A percentile compares a stretch with the other conserved stretches of the same genome.
Conservation (phyloP, 495 filamentous ascomycete genomes). For the Bombardia bombarda region DNA sequence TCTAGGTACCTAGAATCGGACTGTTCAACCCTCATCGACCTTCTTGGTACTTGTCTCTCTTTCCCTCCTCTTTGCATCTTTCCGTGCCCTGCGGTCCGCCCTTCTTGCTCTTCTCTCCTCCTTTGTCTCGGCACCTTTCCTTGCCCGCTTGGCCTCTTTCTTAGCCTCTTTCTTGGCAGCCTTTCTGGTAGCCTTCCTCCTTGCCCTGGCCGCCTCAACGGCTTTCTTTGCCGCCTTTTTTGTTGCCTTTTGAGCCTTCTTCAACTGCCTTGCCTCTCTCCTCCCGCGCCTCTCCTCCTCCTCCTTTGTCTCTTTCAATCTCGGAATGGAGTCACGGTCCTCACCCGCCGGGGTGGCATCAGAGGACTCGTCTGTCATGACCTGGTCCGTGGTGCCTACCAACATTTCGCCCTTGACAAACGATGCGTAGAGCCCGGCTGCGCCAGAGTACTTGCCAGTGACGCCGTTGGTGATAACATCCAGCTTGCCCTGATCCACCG, state of each 20-base stretch:
- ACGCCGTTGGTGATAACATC: slow-evolving; percentile 38
- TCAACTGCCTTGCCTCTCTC: slow-evolving; percentile 23
- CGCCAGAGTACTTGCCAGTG: slow-evolving; percentile 36
- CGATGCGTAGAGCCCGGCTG: slow-evolving; percentile 63
- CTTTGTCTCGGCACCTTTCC: slow-evolving; percentile 26
- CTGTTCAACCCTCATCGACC: background rate
- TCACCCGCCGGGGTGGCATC: slow-evolving; percentile 3
- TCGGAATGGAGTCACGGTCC: background rate
- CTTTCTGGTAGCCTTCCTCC: slow-evolving; percentile 8
- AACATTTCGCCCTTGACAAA: slow-evolving; percentile 73
- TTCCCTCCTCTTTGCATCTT: slow-evolving; percentile 31
- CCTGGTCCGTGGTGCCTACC: slow-evolving; percentile 45
- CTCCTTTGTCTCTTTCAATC: slow-evolving; percentile 24
- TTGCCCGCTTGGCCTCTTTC: slow-evolving; percentile 14
- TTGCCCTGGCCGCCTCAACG: slow-evolving; percentile 2
- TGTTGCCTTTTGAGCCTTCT: slow-evolving; percentile 14
- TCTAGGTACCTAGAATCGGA: too few relatives aligned
- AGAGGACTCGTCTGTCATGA: slow-evolving; percentile 19
- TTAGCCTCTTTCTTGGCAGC: slow-evolving; percentile 14
- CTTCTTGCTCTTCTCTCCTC: slow-evolving; percentile 32
- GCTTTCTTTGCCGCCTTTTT: slow-evolving; percentile 6
- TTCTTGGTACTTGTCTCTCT: background rate
- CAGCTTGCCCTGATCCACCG: slow-evolving; percentile 41
- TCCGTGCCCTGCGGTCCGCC: slow-evolving; percentile 34
- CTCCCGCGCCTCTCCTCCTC: slow-evolving; percentile 31